These are phyloP conservation scores for Xylariaceae sp. DNA, from an alignment of 2,329 filamentous ascomycete species.

Conservation along the genomic window DNA sequence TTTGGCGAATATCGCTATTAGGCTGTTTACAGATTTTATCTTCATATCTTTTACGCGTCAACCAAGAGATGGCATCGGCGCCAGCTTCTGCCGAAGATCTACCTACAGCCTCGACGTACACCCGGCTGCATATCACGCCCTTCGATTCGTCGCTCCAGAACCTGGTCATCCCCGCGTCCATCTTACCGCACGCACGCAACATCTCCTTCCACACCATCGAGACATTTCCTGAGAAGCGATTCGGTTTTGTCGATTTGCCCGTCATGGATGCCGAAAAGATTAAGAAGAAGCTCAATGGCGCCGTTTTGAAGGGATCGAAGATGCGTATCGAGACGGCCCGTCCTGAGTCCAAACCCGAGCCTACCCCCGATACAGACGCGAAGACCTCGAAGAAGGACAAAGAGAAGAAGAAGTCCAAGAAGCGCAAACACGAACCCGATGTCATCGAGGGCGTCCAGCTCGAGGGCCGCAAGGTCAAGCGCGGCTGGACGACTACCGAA, in stretches of 20 bases:
- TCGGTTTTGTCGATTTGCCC: slow-evolving; percentile 85
- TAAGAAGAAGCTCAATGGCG: slow-evolving; percentile 84
- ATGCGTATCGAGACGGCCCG: slow-evolving; percentile 78
- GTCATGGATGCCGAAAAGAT: slow-evolving; percentile 79
- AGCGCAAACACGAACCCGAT: slow-evolving; percentile 48
- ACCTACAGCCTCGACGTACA: slow-evolving; percentile 31
- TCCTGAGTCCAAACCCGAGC: slow-evolving; percentile 49
- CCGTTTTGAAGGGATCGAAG: slow-evolving; percentile 77
- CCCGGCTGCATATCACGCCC: slow-evolving; percentile 81
- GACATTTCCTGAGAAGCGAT: slow-evolving; percentile 84
- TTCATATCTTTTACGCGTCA: slow-evolving; percentile 7
- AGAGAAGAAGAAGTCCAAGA: slow-evolving; percentile 39
- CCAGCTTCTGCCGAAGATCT: slow-evolving; percentile 13
- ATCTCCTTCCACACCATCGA: slow-evolving; percentile 83
- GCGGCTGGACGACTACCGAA: slow-evolving; percentile 76
- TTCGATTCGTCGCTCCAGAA: slow-evolving; percentile 70
- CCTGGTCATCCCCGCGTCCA: slow-evolving; percentile 63
- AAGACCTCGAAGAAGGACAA: slow-evolving; percentile 31
- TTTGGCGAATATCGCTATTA: neutral
- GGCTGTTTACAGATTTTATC: neutral
- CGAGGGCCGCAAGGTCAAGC: slow-evolving; percentile 72
- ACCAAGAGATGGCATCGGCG: slow-evolving; percentile 22
- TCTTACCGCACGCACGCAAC: slow-evolving; percentile 63
- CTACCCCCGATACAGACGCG: slow-evolving; percentile 30
- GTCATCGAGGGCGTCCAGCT: slow-evolving; percentile 64